A percentile compares a stretch with the other conserved stretches of the same genome.
phyloP scores from a whole-genome alignment of 2,329 filamentous ascomycete species.

The Nigrograna mackinnonii region DNA sequence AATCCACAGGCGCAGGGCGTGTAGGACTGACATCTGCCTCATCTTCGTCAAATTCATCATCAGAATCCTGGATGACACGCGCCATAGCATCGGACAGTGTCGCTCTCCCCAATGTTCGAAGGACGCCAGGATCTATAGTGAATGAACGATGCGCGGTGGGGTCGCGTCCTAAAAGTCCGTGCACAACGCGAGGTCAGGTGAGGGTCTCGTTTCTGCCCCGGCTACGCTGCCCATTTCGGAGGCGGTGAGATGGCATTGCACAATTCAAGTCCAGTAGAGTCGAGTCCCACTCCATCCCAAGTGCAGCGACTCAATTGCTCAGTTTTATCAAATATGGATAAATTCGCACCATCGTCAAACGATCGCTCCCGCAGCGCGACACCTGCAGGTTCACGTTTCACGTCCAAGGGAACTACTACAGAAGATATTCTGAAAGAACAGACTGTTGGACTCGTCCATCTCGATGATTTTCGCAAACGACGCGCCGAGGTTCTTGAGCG shows the following conservation, averaged over 20 bases:
- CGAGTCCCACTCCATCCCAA: background rate
- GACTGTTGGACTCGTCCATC: slow-evolving; percentile 87
- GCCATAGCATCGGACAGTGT: slow-evolving; percentile 13
- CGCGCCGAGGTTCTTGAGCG: slow-evolving; percentile 92
- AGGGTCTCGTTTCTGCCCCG: too few species aligned
- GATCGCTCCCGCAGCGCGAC: slow-evolving; percentile 21
- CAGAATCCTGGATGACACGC: slow-evolving; percentile 40
- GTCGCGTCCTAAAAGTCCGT: background rate
- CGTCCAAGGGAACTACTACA: slow-evolving; percentile 73
- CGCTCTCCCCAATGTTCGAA: background rate
- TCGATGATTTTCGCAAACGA: slow-evolving; percentile 94
- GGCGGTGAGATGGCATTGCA: background rate
- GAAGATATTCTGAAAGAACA: slow-evolving; percentile 82
- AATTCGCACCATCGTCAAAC: slow-evolving; percentile 21
- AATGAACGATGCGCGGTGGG: background rate
- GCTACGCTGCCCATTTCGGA: too few species aligned
- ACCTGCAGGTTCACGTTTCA: slow-evolving; percentile 63
- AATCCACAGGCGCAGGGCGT: background rate
- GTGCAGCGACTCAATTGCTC: too few species aligned
- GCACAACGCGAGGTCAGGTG: background rate
- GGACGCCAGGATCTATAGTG: background rate
- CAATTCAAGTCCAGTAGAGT: background rate
- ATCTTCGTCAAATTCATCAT: slow-evolving; percentile 40
- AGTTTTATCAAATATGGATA: too few species aligned
- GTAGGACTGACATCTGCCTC: slow-evolving; percentile 3